Conservation (phyloP, 2,329 filamentous ascomycete genomes). For the Leptographium lundbergii region DNA sequence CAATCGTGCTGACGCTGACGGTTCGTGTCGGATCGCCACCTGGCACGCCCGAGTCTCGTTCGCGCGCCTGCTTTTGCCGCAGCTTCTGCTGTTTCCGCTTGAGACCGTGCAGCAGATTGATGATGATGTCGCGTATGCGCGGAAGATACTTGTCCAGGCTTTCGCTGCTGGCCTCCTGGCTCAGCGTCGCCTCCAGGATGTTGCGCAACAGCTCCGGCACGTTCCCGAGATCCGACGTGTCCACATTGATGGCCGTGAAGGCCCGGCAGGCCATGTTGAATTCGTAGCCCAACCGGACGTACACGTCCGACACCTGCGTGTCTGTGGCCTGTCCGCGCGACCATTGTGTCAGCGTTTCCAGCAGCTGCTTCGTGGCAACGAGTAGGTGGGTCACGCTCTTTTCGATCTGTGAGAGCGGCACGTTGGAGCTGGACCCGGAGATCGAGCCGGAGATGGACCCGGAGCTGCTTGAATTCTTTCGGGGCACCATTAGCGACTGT, state of each 20-base stretch:
- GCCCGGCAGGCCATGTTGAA: constrained; percentile 98
- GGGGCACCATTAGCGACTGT: constrained; percentile 5
- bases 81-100: constrained; percentile 95
- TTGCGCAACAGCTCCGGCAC: constrained; percentile 82
- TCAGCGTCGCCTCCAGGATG: constrained; percentile 90
- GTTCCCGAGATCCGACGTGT: constrained; percentile 86
- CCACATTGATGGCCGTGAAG: constrained; percentile 93
- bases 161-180: constrained; percentile 87
- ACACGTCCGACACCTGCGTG: constrained; percentile 93
- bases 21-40: constrained; percentile 16
- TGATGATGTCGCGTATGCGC: constrained; percentile 94
- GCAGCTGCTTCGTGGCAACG: constrained; percentile 92
- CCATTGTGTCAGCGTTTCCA: constrained; percentile 97
- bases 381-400: constrained; percentile 97
- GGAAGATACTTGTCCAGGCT: constrained; percentile 91
- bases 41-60: constrained; percentile 37
- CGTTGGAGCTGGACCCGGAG: constrained; percentile 30
- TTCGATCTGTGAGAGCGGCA: constrained; percentile 85
- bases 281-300: constrained; percentile 92
- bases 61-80: constrained; percentile 47
- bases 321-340: constrained; percentile 86
- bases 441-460: constrained; percentile 14
- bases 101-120: constrained; percentile 86
- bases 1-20: constrained; percentile 47
- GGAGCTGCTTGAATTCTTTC: constrained; percentile 40